Base-by-base conservation (phyloP, 2,329 filamentous ascomycete species). In the Penicillium paneum region DNA sequence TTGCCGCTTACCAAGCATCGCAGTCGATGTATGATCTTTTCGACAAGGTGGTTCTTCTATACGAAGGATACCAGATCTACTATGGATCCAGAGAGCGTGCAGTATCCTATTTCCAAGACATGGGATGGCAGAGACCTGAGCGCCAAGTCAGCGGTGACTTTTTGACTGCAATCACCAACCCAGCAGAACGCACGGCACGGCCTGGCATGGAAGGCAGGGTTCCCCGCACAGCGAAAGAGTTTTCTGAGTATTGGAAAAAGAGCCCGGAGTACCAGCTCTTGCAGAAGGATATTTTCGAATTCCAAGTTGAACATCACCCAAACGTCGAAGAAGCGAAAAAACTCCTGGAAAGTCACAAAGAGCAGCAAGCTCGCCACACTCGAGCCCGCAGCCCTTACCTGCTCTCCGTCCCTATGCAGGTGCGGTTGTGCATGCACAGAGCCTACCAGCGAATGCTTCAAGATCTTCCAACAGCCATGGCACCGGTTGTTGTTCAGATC, bases 381-480 rank as follows among this genome's bases (percentile, higher is more conserved):
- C 86, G 89, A 2, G 69, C 56, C 21, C 64, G 62, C 19, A 68
- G 59, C 53, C 90, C 91, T 0, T 96, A 86, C 71, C 92, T 89
- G 1, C 78, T 96, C 35, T 91, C 89, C 0, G 88, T 87, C 61
- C 50, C 58, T 3, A 86, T 91, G 74, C 91, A 96, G 70, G 73
- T 95, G 57, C 71, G 81, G 57, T 82, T 96, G 8, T 95, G 90
- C 67, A 76, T 92, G n/a, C 87, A 84, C 80, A 85, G 91, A 67
- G 90, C 89, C 7, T 92, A 86, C 75, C 83, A 84, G 66, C 83
- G 90, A 34, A 78, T 96, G 13, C 80, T 78, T 49, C 89, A 88
- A 52, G 91, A 96, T 64, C 85, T 88, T 13, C 86, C 82, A 58
- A 76, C 92, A 57, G 89, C 87, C 0, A 59, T 91, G 19, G 83